Evolutionary conservation across 208 protist species (phyloP), one percentile per base, ranked within the genome.

Genomic region (Trypanosoma theileri): DNA sequence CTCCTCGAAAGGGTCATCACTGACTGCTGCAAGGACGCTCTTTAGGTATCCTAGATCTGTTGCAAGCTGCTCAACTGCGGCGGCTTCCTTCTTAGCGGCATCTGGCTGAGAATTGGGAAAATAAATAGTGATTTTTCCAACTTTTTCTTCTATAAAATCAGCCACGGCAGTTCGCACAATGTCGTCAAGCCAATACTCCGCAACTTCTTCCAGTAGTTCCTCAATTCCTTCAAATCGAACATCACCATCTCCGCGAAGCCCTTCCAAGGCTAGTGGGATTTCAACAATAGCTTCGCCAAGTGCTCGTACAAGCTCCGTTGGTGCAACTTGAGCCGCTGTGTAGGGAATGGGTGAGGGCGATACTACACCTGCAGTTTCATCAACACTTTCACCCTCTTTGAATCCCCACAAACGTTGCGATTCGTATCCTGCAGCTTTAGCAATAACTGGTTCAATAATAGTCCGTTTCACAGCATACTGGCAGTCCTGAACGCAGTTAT

Each of bases 241-340:
- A 42, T 57, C 71, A 21, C 42, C 54, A 41, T 74, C 77, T 3
- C 64, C 71, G 26, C 79, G 61, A 22, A 92, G 69, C 12, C 78
- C 70, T 41, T 95, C 89, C 14, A 95, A 59, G 22, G 78, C 77
- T 16, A 95, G 72, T 12, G 89, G 86, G 17, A 92, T 81, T 68
- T 89, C 89, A 78, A 95, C 89, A 59, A 95, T 85, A 28, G 80
- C 82, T 59, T 95, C 89, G 4, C 89, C 89, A 57, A 95, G 68
- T 13, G 80, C 71, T 1, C 89, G 82, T 54, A 95, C 79, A 13
- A 81, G 57, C 24, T 68, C 66, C 28, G 73, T 87, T 17, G 84
- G 84, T 2, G 84, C 72, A 58, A 70, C 66, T 41, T 86, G 77
- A 17, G 75, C 73, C 17, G 70, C 66, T 53, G 71, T 62, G 51